A percentile compares a stretch with the other conserved stretches of the same genome.
These are phyloP conservation scores for Ceratocystis colombiana DNA, from an alignment of 2,329 filamentous ascomycete genomes.

Conservation along the genomic window DNA sequence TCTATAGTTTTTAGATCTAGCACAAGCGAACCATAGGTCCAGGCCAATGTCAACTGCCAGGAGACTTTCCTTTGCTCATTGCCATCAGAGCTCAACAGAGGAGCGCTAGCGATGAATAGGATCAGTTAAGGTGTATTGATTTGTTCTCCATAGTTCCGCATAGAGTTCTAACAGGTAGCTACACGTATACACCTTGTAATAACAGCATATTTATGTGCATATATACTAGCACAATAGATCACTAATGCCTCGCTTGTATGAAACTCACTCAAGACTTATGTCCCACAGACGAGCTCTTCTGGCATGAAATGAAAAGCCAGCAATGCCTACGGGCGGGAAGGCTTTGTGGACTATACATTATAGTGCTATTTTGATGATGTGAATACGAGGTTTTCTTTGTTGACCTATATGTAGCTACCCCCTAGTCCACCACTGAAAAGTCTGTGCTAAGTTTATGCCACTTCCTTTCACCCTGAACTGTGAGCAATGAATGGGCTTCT, in stretches of 20 bases:
- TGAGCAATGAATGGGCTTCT: background rate
- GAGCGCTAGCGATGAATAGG: background rate
- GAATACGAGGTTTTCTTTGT: conserved; percentile 2
- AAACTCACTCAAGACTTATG: background rate
- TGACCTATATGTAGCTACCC: background rate
- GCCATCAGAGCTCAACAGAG: background rate
- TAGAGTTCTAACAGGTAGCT: background rate
- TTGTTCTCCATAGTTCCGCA: background rate
- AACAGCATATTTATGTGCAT: background rate
- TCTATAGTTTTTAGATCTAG: background rate
- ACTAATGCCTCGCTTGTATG: background rate
- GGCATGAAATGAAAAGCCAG: background rate
- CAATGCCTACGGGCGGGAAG: background rate
- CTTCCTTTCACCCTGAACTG: background rate
- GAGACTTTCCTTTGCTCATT: background rate
- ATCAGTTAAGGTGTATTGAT: background rate
- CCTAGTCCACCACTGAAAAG: conserved; percentile 8
- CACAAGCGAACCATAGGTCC: conserved; percentile 3
- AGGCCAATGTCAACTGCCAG: background rate
- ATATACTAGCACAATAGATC: background rate
- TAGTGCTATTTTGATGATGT: background rate
- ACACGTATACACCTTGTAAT: background rate
- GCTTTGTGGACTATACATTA: background rate
- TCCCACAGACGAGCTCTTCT: background rate
- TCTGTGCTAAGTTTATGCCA: conserved; percentile 2